A percentile compares a stretch with the other conserved stretches of the same genome.
Conservation (phyloP, 2,329 filamentous ascomycete genomes). For the Arthrobotrys iridis region DNA sequence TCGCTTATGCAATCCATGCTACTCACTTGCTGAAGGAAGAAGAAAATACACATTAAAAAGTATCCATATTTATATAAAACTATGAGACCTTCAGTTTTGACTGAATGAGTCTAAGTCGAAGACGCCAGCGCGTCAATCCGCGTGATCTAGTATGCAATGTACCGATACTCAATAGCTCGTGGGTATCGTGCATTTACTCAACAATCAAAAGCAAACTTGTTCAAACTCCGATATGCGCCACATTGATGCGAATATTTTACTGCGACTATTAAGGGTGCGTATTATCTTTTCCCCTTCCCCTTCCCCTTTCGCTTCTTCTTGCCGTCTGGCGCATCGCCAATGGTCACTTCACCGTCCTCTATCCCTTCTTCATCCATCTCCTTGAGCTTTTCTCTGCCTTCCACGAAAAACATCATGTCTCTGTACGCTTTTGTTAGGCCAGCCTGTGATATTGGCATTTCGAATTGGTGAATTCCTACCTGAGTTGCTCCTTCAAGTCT, state of each 20-base stretch:
- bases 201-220: neutral
- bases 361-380: conserved; percentile 52
- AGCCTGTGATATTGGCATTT: neutral
- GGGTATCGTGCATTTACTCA: neutral
- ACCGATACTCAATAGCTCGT: neutral
- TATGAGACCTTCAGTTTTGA: no score
- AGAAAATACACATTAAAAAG: no score
- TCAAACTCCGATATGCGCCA: neutral
- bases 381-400: conserved; percentile 51
- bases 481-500: conserved; percentile 60
- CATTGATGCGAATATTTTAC: neutral
- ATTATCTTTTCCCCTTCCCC: conserved; percentile 40
- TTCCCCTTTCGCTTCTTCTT: conserved; percentile 48
- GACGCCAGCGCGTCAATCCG: no score
- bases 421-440: neutral
- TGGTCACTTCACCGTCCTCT: conserved; percentile 46
- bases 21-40: no score
- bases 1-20: no score
- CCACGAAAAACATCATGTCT: conserved; percentile 52
- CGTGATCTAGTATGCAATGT: neutral
- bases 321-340: conserved; percentile 32
- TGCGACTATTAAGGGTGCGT: neutral
- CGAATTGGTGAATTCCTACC: conserved; percentile 1
- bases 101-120: no score
- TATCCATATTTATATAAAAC: no score